Evolutionary conservation across 2,329 filamentous ascomycete species (phyloP), one percentile per base, ranked within the genome.

Genomic region (Cercospora janseana): DNA sequence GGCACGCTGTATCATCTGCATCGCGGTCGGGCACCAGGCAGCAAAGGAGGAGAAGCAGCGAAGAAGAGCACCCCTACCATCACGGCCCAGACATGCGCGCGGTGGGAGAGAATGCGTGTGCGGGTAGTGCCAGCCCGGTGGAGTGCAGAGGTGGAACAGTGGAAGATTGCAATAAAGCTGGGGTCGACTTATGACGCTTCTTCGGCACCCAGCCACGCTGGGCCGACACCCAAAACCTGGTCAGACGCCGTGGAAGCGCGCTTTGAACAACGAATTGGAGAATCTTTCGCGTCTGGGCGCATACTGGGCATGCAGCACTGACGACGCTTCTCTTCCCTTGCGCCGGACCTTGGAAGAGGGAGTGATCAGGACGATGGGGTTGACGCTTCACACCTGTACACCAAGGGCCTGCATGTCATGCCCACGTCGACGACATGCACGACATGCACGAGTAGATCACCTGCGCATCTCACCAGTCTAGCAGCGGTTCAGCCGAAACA

Each of bases 1-100:
- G 38, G 32, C 34, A 46, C 55, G 58, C 46, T 60, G 56, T 35
- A 53, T 56, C 59, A 62, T 62, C 45, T 62, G 58, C 58, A 59
- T 59, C 18, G 37, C 37, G 24, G 32, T 40, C 35, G 35, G 35
- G 26, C 35, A 23, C 35, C 7, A 40, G n/a, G 44, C 23, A 35
- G 21, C 34, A 31, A 27, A 26, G 43, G 35, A 46, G 43, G 9
- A 40, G 35, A 13, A 46, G 21, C 26, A 46, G 28, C 20, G 29
- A 20, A 27, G 31, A 21, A n/a, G 13, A 13, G 16, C 20, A 21
- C 34, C 15, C 21, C 32, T 38, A 23, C 34, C 44, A 47, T 24
- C 44, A 38, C 24, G 24, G 23, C 34, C 34, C 42, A 29, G 35
- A 13, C 35, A 26, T 40, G 35, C 7, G 35, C 21, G 35, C 35